A percentile compares a stretch with the other conserved stretches of the same genome.
Conservation (phyloP, 768 basidiomycete genomes). For the Lentinula lateritia region DNA sequence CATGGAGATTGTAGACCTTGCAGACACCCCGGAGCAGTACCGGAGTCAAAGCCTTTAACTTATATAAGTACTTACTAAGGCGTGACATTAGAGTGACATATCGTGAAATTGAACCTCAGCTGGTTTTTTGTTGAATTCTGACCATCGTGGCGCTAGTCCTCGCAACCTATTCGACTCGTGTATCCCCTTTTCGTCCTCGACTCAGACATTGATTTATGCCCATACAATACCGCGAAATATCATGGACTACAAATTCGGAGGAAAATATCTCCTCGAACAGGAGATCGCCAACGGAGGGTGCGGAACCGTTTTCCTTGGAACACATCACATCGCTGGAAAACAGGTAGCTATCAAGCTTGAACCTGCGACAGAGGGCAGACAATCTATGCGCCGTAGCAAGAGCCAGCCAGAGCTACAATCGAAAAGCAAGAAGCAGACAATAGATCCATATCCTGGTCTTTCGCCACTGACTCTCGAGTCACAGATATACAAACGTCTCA, state of each 20-base stretch:
- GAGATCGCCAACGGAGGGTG: constrained; percentile 80
- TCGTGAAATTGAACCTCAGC: neutral
- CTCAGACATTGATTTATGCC: neutral
- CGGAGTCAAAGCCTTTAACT: too few species aligned
- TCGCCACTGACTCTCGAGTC: constrained; percentile 70
- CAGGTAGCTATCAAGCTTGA: constrained; percentile 84
- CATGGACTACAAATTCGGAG: constrained; percentile 41
- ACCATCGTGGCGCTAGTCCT: neutral
- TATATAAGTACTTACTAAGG: too few species aligned
- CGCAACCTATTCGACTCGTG: neutral
- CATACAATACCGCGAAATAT: neutral
- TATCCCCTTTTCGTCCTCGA: neutral
- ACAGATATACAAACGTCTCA: constrained; percentile 87
- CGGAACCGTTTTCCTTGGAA: constrained; percentile 74
- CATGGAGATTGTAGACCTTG: too few species aligned
- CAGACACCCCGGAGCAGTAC: too few species aligned
- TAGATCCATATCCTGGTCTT: constrained; percentile 15
- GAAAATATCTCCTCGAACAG: constrained; percentile 74
- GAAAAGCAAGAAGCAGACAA: neutral
- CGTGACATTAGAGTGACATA: neutral
- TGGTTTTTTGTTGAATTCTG: neutral
- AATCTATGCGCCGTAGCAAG: constrained; percentile 2
- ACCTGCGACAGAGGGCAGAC: constrained; percentile 33
- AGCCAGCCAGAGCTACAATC: constrained; percentile 4
- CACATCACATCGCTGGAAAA: constrained; percentile 77